These are phyloP conservation scores for Simplicillium aogashimaense DNA, from an alignment of 2,329 filamentous ascomycete genomes.

Conservation along the genomic window DNA sequence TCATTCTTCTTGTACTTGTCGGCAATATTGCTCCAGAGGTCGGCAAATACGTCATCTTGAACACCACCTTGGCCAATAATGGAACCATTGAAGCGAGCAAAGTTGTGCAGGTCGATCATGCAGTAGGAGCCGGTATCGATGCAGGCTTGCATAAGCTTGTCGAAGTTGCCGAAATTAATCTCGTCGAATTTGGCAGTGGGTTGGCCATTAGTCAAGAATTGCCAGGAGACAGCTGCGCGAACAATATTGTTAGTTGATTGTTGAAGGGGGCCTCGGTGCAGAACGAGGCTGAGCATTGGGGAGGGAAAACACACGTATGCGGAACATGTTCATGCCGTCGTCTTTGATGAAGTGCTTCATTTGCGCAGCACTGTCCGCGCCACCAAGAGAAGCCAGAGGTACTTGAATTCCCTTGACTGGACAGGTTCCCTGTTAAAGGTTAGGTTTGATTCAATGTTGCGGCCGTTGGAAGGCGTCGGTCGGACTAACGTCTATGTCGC, in stretches of 20 bases:
- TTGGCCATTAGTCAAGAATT: constrained; percentile 44
- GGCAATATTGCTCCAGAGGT: constrained; percentile 49
- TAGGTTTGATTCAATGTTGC: not conserved
- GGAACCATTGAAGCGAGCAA: constrained; percentile 48
- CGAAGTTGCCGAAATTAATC: constrained; percentile 38
- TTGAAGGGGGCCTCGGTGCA: no score
- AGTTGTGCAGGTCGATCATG: constrained; percentile 51
- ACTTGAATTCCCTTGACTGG: constrained; percentile 22
- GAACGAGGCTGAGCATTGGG: not conserved
- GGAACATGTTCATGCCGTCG: constrained; percentile 43
- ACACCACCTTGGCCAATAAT: constrained; percentile 60
- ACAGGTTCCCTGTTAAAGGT: constrained; percentile 24
- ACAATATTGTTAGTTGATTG: constrained; percentile 1
- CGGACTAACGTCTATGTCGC: constrained; percentile 29
- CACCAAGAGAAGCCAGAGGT: constrained; percentile 19
- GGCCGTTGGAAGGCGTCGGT: not conserved
- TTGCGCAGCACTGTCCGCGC: constrained; percentile 24
- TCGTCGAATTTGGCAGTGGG: constrained; percentile 38
- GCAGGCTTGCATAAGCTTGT: constrained; percentile 46
- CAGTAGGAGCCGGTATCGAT: constrained; percentile 45
- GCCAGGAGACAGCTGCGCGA: constrained; percentile 40
- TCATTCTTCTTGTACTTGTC: constrained; percentile 43
- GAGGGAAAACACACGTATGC: constrained; percentile 12
- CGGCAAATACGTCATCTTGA: constrained; percentile 45
- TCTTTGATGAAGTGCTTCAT: constrained; percentile 47